Conservation (phyloP, 2,329 filamentous ascomycete species). For the Fusarium sp. region DNA sequence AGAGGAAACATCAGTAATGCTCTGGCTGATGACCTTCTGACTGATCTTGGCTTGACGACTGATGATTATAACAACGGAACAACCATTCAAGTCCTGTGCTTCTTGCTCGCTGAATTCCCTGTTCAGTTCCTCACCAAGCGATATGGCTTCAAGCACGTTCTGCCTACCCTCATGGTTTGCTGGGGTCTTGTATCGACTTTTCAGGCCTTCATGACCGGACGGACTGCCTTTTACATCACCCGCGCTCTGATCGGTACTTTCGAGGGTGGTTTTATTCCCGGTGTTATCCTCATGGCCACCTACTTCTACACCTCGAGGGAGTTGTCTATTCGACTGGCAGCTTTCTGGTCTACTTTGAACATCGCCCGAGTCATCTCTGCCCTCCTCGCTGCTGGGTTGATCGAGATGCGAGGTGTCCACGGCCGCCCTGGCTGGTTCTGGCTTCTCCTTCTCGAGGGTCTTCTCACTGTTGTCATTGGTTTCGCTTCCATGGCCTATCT, state of each 20-base stretch:
- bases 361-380: constrained; percentile 62
- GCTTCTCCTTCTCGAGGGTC: constrained; percentile 60
- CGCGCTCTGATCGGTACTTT: constrained; percentile 66
- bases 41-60: constrained; percentile 62
- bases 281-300: constrained; percentile 73
- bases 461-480: constrained; percentile 66
- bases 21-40: constrained; percentile 71
- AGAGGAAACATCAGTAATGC: constrained; percentile 74
- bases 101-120: constrained; percentile 69
- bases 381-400: constrained; percentile 59
- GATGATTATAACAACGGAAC: constrained; percentile 71
- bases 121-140: constrained; percentile 70
- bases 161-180: constrained; percentile 66
- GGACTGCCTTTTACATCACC: constrained; percentile 63
- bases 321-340: constrained; percentile 74
- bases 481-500: constrained; percentile 70
- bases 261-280: constrained; percentile 71
- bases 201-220: constrained; percentile 65
- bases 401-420: constrained; percentile 63
- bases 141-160: constrained; percentile 68
- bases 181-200: constrained; percentile 62
- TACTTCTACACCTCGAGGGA: constrained; percentile 81
- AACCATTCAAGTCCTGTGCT: constrained; percentile 68
- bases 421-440: constrained; percentile 69
- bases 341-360: constrained; percentile 73